These are phyloP conservation scores for Neobulgaria alba DNA, from an alignment of 2,329 filamentous ascomycete species.

Conservation along the genomic window DNA sequence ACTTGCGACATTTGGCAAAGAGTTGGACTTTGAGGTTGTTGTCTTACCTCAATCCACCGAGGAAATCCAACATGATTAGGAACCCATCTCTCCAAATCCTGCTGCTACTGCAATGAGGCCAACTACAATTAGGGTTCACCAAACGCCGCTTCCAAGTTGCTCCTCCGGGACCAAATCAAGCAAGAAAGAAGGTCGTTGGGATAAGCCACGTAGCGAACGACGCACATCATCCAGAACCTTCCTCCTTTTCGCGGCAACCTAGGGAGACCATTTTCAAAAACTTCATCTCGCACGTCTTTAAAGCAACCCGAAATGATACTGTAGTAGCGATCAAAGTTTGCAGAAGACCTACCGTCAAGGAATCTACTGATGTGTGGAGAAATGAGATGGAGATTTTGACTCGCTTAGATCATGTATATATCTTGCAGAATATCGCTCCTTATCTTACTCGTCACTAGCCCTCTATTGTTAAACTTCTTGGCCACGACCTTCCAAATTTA, in stretches of 20 bases:
- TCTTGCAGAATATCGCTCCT: neutral
- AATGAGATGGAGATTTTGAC: slow-evolving; percentile 8
- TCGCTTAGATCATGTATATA: slow-evolving; percentile 6
- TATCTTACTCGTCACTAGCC: slow-evolving; percentile 6
- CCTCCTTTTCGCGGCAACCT: neutral
- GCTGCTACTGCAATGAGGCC: too few species aligned
- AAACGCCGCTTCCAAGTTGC: too few species aligned
- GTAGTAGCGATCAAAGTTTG: slow-evolving; percentile 7
- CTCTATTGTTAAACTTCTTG: slow-evolving; percentile 9
- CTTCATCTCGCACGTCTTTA: slow-evolving; percentile 1
- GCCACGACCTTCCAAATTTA: slow-evolving; percentile 6
- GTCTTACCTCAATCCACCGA: slow-evolving; percentile 2
- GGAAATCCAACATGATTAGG: slow-evolving; percentile 1
- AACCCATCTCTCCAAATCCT: slow-evolving; percentile 1
- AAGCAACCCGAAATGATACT: slow-evolving; percentile 2
- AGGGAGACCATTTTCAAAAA: slow-evolving; percentile 1
- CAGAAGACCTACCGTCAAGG: slow-evolving; percentile 1
- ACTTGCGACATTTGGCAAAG: slow-evolving; percentile 6
- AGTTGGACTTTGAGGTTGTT: slow-evolving; percentile 7
- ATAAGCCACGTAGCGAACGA: neutral
- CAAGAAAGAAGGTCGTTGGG: neutral
- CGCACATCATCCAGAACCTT: too few species aligned
- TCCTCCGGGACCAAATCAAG: neutral
- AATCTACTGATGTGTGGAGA: slow-evolving; percentile 5
- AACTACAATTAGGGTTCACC: too few species aligned